These are phyloP conservation scores for Boletus subparvulus DNA, from an alignment of 768 basidiomycete species.

Conservation along the genomic window DNA sequence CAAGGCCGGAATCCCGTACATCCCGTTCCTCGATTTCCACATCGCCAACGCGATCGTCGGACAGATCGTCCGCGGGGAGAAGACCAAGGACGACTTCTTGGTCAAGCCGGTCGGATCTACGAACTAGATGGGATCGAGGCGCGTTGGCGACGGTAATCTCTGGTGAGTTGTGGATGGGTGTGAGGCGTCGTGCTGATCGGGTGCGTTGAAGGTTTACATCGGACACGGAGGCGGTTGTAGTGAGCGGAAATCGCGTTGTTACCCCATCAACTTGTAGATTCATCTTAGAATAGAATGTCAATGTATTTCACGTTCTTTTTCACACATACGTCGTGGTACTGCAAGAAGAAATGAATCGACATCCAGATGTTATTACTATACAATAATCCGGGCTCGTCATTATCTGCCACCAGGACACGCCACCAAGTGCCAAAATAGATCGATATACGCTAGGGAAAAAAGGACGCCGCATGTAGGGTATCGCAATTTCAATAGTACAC, in stretches of 20 bases:
- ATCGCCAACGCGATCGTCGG: constrained; percentile 59
- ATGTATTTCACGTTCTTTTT: neutral
- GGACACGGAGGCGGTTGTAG: neutral
- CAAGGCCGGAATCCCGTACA: constrained; percentile 73
- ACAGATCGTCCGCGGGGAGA: constrained; percentile 70
- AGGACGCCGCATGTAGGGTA: neutral
- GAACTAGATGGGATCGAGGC: constrained; percentile 2
- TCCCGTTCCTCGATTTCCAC: constrained; percentile 73
- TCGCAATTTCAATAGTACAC: neutral
- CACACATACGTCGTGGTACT: neutral
- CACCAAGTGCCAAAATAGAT: neutral
- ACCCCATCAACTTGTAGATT: neutral
- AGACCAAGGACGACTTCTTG: constrained; percentile 21
- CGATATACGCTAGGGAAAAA: constrained; percentile 1
- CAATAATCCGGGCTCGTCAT: neutral
- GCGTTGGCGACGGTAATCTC: neutral
- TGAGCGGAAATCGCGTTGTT: neutral
- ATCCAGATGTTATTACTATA: neutral
- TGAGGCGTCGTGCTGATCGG: neutral
- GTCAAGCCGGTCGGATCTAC: neutral
- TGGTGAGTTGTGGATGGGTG: neutral
- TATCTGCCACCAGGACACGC: neutral
- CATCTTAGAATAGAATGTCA: neutral
- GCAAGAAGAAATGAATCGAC: neutral
- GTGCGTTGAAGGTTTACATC: neutral